phyloP scores from a whole-genome alignment of 208 protist genomes.

The Leishmania braziliensis region DNA sequence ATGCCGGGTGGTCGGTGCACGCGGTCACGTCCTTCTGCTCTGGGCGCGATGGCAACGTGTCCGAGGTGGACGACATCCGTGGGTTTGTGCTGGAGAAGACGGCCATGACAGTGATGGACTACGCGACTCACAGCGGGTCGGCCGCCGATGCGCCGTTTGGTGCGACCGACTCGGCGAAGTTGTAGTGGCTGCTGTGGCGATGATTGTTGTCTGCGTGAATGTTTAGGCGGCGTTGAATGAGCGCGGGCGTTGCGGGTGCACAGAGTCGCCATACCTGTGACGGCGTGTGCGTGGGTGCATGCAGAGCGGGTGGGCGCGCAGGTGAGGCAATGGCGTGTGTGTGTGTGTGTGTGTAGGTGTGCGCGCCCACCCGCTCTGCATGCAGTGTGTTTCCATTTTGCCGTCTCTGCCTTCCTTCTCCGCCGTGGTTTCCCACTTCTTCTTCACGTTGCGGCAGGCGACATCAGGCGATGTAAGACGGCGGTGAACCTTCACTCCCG shows the following conservation, averaged over 20 bases:
- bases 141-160: background rate
- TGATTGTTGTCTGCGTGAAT: background rate
- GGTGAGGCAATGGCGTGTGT: background rate
- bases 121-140: background rate
- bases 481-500: background rate
- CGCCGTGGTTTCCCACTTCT: background rate
- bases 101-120: constrained; percentile 26
- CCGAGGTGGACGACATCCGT: constrained; percentile 68
- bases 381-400: background rate
- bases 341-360: too few relatives aligned
- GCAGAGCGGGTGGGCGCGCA: background rate
- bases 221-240: background rate
- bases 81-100: constrained; percentile 77
- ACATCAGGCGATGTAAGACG: background rate
- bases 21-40: constrained; percentile 8
- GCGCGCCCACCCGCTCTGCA: background rate
- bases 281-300: background rate
- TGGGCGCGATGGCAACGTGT: constrained; percentile 3
- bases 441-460: background rate
- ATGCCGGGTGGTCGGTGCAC: constrained; percentile 57
- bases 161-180: constrained; percentile 30
- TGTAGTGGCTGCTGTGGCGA: constrained; percentile 5
- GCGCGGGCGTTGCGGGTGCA: background rate
- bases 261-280: background rate
- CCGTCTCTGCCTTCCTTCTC: background rate